Evolutionary conservation across 495 filamentous ascomycete genomes (phyloP), one percentile per base, ranked within the genome.

Genomic region (Immersiella caudata): DNA sequence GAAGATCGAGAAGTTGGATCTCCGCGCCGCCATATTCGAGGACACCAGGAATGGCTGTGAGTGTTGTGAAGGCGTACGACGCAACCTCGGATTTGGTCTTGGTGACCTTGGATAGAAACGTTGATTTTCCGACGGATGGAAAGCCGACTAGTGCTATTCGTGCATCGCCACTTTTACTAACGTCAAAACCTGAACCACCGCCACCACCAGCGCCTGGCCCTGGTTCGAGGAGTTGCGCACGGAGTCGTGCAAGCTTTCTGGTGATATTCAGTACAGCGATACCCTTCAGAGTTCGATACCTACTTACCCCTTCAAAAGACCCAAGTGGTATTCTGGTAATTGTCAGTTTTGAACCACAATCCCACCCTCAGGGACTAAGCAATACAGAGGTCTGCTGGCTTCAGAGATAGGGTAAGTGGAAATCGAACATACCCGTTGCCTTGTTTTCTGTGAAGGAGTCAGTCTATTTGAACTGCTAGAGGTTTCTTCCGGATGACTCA

Each of bases 61-160:
- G 82, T 0, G 96, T 99, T 6, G 96, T 99, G 87, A 99, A 99
- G 64, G 93, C 90, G 79, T 99, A 99, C 0, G 95, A 90, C 2
- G 96, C 96, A 35, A 97, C 93, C 77, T 97, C 95, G 68, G 92
- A 95, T 77, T 93, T 96, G 27, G 96, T 99, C 79, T 97, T 98
- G 64, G 96, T 99, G 79, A 99, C 97, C 75, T 99, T 98, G 66
- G 96, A 97, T 29, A 99, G 80, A 73, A 99, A 97, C 0, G 96
- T 99, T 9, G 96, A 99, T 81, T 99, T 99, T 73, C 96, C 96
- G 55, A 99, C 96, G 1, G 96, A 99, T 0, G 96, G 96, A 70
- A 99, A 98, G 51, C 96, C 96, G 61, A 99, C 96, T 18, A 99
- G 87, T 1, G 96, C 94, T 75, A 99, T 97, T 65, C 96, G 91